phyloP scores from a whole-genome alignment of 2,329 filamentous ascomycete species.

The Neofusicoccum umdonicola region DNA sequence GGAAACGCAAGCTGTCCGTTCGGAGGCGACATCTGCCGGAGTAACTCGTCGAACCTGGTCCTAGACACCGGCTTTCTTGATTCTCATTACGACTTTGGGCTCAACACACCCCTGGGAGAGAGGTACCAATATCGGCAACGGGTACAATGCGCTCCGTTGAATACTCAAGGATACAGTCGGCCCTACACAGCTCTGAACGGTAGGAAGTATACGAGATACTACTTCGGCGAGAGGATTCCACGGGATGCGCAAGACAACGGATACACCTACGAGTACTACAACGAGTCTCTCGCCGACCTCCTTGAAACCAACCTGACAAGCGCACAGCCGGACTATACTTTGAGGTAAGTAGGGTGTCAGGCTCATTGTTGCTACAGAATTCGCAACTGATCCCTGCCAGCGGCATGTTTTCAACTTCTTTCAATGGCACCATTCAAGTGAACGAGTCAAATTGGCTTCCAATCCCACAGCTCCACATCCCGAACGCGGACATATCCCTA shows the following conservation, averaged over 20 bases:
- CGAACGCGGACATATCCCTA: constrained; percentile 31
- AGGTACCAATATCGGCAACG: constrained; percentile 7
- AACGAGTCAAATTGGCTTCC: constrained; percentile 19
- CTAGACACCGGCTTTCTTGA: constrained; percentile 24
- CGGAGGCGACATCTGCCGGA: constrained; percentile 15
- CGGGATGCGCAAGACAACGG: not conserved
- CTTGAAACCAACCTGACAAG: not conserved
- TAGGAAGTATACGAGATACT: not conserved
- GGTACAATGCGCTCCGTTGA: constrained; percentile 18
- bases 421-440: not conserved
- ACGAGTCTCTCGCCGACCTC: not conserved
- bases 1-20: constrained; percentile 20
- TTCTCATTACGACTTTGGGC: constrained; percentile 23
- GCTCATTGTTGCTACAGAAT: not conserved
- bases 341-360: not conserved
- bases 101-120: constrained; percentile 22
- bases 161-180: not conserved
- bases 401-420: not conserved
- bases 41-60: constrained; percentile 17
- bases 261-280: not conserved
- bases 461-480: constrained; percentile 27
- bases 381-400: not conserved
- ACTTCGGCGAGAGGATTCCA: not conserved
- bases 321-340: not conserved
- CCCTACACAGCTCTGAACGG: not conserved